Evolutionary conservation across 257 asterid species (phyloP).

Genomic region (Craterostigma plantagineum): DNA sequence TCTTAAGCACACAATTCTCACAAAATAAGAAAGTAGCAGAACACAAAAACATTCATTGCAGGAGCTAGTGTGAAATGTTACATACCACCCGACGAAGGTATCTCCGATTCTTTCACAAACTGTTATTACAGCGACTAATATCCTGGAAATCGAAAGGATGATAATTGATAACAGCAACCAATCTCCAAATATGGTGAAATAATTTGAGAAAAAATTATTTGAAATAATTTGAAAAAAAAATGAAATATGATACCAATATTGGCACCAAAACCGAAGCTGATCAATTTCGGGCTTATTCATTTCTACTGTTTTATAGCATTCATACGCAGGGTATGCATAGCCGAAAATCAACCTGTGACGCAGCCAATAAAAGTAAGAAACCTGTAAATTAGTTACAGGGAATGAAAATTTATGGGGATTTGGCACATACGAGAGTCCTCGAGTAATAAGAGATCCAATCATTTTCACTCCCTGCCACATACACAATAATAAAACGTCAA

Average conservation of each 20-base stretch:
- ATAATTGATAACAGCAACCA: too few relatives aligned
- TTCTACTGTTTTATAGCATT: slow-evolving; percentile 5
- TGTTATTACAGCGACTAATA: not conserved
- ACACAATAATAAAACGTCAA: too few relatives aligned
- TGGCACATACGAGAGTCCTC: too few relatives aligned
- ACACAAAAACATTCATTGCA: not conserved
- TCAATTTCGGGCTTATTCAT: slow-evolving; percentile 4
- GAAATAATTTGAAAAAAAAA: too few relatives aligned
- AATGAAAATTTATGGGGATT: not conserved
- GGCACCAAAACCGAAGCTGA: slow-evolving; percentile 5
- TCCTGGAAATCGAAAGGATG: not conserved
- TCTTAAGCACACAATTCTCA: too few relatives aligned
- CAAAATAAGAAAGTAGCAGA: not conserved
- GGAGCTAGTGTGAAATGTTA: too few relatives aligned
- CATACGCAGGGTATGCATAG: slow-evolving; percentile 5
- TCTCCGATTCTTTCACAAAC: too few relatives aligned
- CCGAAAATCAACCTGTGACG: slow-evolving; percentile 4
- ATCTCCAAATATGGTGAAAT: not conserved
- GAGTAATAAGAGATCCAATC: too few relatives aligned
- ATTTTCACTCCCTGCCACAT: too few relatives aligned
- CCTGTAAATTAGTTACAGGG: not conserved
- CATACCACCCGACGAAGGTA: too few relatives aligned
- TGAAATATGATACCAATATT: not conserved
- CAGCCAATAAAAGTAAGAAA: not conserved
- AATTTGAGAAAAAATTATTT: too few relatives aligned